Conservation (phyloP, 306 rosid species). For the Begonia masoniana region DNA sequence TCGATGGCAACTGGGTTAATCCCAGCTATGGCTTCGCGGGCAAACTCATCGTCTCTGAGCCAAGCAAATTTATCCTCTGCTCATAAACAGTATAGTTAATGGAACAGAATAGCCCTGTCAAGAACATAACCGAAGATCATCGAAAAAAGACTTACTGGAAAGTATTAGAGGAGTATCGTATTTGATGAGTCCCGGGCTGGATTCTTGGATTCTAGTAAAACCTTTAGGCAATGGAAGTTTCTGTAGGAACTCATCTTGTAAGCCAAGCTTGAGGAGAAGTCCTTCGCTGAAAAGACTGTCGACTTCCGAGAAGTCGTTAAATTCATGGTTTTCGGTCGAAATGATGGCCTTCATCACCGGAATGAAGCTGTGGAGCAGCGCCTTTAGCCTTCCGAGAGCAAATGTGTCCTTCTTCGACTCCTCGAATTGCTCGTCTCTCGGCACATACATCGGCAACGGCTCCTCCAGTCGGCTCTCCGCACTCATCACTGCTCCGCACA, state of each 20-base stretch:
- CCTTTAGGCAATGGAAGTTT: conserved; percentile 47
- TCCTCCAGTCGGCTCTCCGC: conserved; percentile 83
- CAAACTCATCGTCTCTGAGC: conserved; percentile 95
- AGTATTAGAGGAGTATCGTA: conserved; percentile 70
- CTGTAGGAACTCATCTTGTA: conserved; percentile 60
- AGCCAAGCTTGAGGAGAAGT: conserved; percentile 39
- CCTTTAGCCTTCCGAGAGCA: conserved; percentile 66
- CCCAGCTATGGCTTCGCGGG: conserved; percentile 83
- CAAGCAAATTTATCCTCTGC: conserved; percentile 91
- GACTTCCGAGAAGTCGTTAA: conserved; percentile 64
- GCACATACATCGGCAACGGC: conserved; percentile 84
- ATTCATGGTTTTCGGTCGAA: conserved; percentile 45
- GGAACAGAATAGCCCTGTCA: neutral
- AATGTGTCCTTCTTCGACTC: conserved; percentile 62
- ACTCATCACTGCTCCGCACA: conserved; percentile 23
- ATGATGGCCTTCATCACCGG: conserved; percentile 65
- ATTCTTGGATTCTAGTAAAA: conserved; percentile 43
- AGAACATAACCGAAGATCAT: neutral
- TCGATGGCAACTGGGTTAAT: conserved; percentile 75
- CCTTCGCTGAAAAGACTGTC: conserved; percentile 84
- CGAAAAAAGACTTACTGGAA: conserved; percentile 53
- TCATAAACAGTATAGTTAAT: conserved; percentile 1
- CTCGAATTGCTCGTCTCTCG: conserved; percentile 88
- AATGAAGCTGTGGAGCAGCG: conserved; percentile 56
- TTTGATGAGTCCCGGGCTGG: conserved; percentile 52